A percentile compares a stretch with the other conserved stretches of the same genome.
These are phyloP conservation scores for Phytophthora lateralis DNA, from an alignment of 352 stramenopile species.

Conservation along the genomic window DNA sequence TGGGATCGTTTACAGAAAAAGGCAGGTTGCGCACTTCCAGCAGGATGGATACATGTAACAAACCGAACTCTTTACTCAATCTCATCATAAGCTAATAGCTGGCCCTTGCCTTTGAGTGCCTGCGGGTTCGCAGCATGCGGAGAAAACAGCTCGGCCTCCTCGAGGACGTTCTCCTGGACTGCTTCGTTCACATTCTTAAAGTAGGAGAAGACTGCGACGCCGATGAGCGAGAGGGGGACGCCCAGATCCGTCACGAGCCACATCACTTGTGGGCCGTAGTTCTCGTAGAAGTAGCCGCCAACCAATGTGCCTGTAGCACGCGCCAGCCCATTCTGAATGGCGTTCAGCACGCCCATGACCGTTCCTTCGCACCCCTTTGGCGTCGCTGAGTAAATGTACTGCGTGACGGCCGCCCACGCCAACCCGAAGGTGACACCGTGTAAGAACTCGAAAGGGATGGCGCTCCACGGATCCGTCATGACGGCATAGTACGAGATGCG, in stretches of 20 bases:
- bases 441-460: constrained; percentile 74
- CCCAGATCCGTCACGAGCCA: constrained; percentile 65
- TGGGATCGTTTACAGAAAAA: constrained; percentile 1
- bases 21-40: too few relatives aligned
- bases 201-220: constrained; percentile 59
- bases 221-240: constrained; percentile 64
- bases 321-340: constrained; percentile 66
- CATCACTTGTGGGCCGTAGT: constrained; percentile 61
- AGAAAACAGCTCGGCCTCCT: constrained; percentile 32
- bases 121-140: constrained; percentile 23
- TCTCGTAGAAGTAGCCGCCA: constrained; percentile 75
- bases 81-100: constrained; percentile 18
- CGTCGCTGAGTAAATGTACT: constrained; percentile 68
- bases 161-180: constrained; percentile 32
- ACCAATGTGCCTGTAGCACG: constrained; percentile 63
- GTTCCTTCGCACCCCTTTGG: constrained; percentile 65
- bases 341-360: constrained; percentile 74
- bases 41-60: not conserved
- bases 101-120: constrained; percentile 8
- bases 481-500: not conserved
- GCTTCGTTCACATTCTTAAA: constrained; percentile 52
- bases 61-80: constrained; percentile 15
- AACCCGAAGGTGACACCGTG: constrained; percentile 75
- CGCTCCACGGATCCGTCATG: constrained; percentile 51
- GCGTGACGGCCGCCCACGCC: constrained; percentile 62